Evolutionary conservation across 805 yeast species (phyloP), one percentile per base, ranked within the genome.

Genomic region (Torulaspora maleeae): DNA sequence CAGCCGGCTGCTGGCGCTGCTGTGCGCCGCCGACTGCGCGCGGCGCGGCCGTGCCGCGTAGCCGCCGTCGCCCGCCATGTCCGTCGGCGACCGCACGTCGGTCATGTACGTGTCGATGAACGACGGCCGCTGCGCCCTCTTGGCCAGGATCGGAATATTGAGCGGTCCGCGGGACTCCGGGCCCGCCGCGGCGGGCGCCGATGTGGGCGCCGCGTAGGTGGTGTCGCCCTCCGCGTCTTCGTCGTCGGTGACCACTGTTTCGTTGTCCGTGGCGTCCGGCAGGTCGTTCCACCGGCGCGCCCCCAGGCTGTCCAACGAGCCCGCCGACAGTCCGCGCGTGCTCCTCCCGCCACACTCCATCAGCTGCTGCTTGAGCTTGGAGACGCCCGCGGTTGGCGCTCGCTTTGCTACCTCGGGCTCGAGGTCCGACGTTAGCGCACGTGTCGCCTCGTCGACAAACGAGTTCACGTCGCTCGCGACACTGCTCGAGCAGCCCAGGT

Each of bases 101-200:
- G 60, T 47, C 56, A 64, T 58, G 35, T 56, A 62, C 11, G 65
- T 58, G 40, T 62, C 68, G 20, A 64, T 59, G 36, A 64, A 64
- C 1, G 68, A 64, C 19, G 54, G 50, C 15, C 65, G 54, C 16
- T 54, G 54, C 3, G 38, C 43, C 6, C 59, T 50, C n/a, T 48
- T 50, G 7, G 48, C 50, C 12, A 52, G 9, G 11, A 60, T 59
- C 8, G 63, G 63, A 15, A 60, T 49, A 20, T 36, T 34, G 15
- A 37, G 17, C 5, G 43, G 27, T 12, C 45, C 53, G 5, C 67
- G 54, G 27, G 58, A 63, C 17, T 30, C n/a, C n/a, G n/a, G n/a
- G n/a, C n/a, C n/a, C n/a, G n/a, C n/a, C n/a, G n/a, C n/a, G n/a
- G n/a, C 17, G 5, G 16, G 27, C 13, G n/a, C 20, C 12, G 44